Evolutionary conservation across 768 basidiomycete genomes (phyloP).

Genomic region (Podaxis mareebaensis): DNA sequence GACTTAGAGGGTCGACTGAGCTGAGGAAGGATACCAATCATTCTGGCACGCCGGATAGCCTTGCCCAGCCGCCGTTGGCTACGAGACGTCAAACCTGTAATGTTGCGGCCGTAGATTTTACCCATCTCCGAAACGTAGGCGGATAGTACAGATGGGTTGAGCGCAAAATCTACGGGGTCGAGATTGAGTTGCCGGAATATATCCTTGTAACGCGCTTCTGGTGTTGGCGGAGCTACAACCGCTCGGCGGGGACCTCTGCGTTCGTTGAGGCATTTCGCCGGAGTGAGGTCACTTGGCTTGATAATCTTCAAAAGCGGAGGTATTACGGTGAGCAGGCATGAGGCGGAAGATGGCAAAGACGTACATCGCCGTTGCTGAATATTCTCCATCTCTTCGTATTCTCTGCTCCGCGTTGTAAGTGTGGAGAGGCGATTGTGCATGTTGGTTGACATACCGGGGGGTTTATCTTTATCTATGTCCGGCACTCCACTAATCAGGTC

Average conservation of each 20-base stretch:
- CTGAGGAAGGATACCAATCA: constrained; percentile 84
- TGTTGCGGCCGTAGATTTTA: constrained; percentile 70
- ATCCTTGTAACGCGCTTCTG: constrained; percentile 59
- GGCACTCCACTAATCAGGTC: not conserved
- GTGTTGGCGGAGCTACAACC: constrained; percentile 56
- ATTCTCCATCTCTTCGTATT: constrained; percentile 16
- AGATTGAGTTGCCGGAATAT: constrained; percentile 70
- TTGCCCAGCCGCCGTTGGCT: constrained; percentile 79
- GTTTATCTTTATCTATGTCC: not conserved
- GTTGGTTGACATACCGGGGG: not conserved
- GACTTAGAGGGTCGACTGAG: constrained; percentile 34
- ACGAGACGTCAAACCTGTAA: constrained; percentile 74
- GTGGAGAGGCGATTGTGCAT: not conserved
- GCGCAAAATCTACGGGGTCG: constrained; percentile 71
- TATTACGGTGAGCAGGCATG: not conserved
- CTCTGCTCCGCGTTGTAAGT: not conserved
- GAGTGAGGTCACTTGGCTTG: constrained; percentile 30
- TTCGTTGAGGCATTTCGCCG: constrained; percentile 25
- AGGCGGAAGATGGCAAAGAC: not conserved
- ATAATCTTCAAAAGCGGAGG: constrained; percentile 8
- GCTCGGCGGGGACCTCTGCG: constrained; percentile 19
- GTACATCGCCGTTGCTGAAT: constrained; percentile 25
- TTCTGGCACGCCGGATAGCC: constrained; percentile 84
- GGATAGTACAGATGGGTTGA: constrained; percentile 59
- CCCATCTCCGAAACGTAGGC: constrained; percentile 73